Evolutionary conservation across 2,329 filamentous ascomycete species (phyloP).

Genomic region (Colletotrichum karsti): DNA sequence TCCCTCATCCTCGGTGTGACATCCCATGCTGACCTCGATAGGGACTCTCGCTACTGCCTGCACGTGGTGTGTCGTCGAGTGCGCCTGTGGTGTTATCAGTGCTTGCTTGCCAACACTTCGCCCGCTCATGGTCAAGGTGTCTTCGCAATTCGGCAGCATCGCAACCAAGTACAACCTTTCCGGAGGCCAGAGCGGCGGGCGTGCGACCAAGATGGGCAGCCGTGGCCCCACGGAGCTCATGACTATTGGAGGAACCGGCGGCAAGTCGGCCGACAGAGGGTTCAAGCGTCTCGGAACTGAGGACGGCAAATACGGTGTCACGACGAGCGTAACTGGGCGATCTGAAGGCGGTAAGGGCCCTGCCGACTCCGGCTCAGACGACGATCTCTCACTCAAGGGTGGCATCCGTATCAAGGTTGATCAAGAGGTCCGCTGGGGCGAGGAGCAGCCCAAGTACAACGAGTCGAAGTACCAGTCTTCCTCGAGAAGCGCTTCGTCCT

Average conservation of each 20-base stretch:
- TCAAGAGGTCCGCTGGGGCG: conserved; percentile 19
- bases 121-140: conserved; percentile 32
- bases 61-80: conserved; percentile 44
- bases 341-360: neutral
- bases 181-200: conserved; percentile 12
- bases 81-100: conserved; percentile 45
- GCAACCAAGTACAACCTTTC: conserved; percentile 23
- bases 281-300: conserved; percentile 17
- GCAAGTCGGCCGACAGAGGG: conserved; percentile 16
- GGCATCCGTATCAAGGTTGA: conserved; percentile 17
- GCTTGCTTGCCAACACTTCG: conserved; percentile 53
- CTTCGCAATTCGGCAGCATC: conserved; percentile 18
- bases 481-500: neutral
- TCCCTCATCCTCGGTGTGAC: too few relatives aligned
- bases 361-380: neutral
- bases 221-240: conserved; percentile 20
- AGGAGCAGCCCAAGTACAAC: neutral
- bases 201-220: conserved; percentile 7
- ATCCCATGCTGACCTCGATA: neutral
- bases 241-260: conserved; percentile 17
- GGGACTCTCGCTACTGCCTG: conserved; percentile 38
- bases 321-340: neutral
- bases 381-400: conserved; percentile 7
- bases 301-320: conserved; percentile 13
- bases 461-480: conserved; percentile 9